A percentile compares a stretch with the other conserved stretches of the same genome.
These are phyloP conservation scores for Metschnikowia lachancei DNA, from an alignment of 805 yeast genomes.

Conservation along the genomic window DNA sequence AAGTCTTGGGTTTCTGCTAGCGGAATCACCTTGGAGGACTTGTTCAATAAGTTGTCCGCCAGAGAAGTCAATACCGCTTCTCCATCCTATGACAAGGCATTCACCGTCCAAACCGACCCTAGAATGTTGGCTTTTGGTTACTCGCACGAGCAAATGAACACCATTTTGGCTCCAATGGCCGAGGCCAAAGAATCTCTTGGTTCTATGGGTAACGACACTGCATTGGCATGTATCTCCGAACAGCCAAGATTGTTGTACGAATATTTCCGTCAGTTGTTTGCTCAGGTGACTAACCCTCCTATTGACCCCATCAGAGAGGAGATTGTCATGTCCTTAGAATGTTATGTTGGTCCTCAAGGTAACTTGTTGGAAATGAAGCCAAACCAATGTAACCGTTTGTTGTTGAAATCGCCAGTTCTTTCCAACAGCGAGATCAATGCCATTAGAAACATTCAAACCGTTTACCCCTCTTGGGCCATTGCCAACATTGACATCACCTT, in stretches of 20 bases:
- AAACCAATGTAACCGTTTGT: slow-evolving; percentile 83
- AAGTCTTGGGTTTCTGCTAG: slow-evolving; percentile 90
- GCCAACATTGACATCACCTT: slow-evolving; percentile 86
- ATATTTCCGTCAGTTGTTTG: slow-evolving; percentile 92
- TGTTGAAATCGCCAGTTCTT: slow-evolving; percentile 79
- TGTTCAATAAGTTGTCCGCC: slow-evolving; percentile 55
- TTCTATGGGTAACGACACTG: slow-evolving; percentile 97
- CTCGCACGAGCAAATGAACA: slow-evolving; percentile 86
- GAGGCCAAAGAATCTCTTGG: slow-evolving; percentile 94
- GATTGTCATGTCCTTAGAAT: slow-evolving; percentile 94
- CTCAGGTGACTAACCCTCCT: slow-evolving; percentile 98
- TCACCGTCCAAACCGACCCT: slow-evolving; percentile 73
- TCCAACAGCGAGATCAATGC: slow-evolving; percentile 73
- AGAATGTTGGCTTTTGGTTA: slow-evolving; percentile 85
- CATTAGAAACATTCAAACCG: slow-evolving; percentile 64
- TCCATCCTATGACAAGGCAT: slow-evolving; percentile 15
- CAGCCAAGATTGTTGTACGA: slow-evolving; percentile 90
- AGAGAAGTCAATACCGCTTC: slow-evolving; percentile 28
- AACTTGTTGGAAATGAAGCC: slow-evolving; percentile 91
- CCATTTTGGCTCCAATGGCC: slow-evolving; percentile 92
- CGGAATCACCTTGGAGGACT: slow-evolving; percentile 78
- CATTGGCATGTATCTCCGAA: slow-evolving; percentile 89
- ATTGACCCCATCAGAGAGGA: slow-evolving; percentile 97
- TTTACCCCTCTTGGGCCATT: slow-evolving; percentile 84
- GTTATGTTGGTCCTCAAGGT: slow-evolving; percentile 98